Evolutionary conservation across 2,329 filamentous ascomycete genomes (phyloP).

Genomic region (Ophiostoma montium): DNA sequence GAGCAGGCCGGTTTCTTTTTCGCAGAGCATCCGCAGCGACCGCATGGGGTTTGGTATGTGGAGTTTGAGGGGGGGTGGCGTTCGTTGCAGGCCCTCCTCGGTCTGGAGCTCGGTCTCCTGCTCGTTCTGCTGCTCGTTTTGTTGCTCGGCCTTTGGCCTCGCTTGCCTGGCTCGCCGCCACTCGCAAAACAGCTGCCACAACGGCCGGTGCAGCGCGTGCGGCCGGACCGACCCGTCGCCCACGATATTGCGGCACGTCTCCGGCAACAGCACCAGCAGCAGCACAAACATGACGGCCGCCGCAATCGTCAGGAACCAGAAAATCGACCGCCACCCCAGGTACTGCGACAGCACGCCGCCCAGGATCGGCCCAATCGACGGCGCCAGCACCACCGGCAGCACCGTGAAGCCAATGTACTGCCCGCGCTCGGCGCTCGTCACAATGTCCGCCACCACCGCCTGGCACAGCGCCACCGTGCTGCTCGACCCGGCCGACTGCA

Average conservation of each 20-base stretch:
- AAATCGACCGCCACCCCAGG: constrained; percentile 45
- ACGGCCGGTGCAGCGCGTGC: constrained; percentile 11
- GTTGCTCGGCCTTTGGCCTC: constrained; percentile 1
- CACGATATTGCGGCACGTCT: constrained; percentile 35
- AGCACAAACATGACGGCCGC: constrained; percentile 26
- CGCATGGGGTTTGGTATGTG: constrained; percentile 55
- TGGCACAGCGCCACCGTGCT: constrained; percentile 42
- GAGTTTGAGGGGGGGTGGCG: constrained; percentile 7
- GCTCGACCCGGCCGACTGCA: constrained; percentile 44
- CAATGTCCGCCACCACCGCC: constrained; percentile 49
- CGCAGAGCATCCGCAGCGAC: constrained; percentile 65
- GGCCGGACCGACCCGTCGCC: constrained; percentile 34
- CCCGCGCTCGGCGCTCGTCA: constrained; percentile 47
- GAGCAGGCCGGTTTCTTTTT: constrained; percentile 57
- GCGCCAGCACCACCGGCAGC: constrained; percentile 32
- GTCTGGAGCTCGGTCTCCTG: not conserved
- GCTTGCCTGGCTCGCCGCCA: not conserved
- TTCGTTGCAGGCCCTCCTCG: not conserved
- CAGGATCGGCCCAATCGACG: constrained; percentile 39
- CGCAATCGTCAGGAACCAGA: constrained; percentile 45
- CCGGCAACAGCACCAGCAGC: constrained; percentile 36
- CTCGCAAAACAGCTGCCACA: constrained; percentile 8
- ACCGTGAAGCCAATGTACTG: constrained; percentile 40
- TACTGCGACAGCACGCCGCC: constrained; percentile 43
- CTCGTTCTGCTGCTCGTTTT: not conserved